Evolutionary conservation across 768 basidiomycete species (phyloP).

Genomic region (Tricholoma sp.): DNA sequence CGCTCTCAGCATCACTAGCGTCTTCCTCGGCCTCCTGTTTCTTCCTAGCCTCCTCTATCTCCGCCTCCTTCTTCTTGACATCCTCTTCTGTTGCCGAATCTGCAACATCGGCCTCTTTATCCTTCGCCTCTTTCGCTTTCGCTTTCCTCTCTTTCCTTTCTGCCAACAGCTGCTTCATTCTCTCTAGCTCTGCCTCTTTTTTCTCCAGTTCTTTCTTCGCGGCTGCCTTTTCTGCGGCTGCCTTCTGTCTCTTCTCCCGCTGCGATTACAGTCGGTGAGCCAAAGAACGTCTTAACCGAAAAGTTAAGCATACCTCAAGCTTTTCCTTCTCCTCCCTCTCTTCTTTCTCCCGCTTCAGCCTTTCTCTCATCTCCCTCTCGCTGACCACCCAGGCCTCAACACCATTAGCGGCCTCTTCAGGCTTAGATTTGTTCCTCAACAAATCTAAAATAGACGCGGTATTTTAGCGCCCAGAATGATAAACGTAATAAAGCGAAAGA

Average conservation of each 20-base stretch:
- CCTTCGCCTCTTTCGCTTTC: constrained; percentile 40
- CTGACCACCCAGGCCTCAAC: constrained; percentile 68
- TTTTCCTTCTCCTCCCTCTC: constrained; percentile 64
- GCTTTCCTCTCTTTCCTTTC: constrained; percentile 49
- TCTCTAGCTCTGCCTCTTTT: constrained; percentile 55
- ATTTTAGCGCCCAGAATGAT: neutral
- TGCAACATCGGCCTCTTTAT: constrained; percentile 24
- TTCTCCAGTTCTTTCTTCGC: constrained; percentile 61
- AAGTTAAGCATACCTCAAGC: constrained; percentile 47
- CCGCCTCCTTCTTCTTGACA: constrained; percentile 19
- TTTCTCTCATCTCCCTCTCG: constrained; percentile 73
- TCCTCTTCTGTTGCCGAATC: constrained; percentile 18
- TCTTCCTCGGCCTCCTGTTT: constrained; percentile 20
- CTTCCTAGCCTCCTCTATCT: constrained; percentile 20
- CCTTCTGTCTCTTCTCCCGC: constrained; percentile 49
- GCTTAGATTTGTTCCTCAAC: constrained; percentile 79
- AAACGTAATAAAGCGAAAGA: constrained; percentile 10
- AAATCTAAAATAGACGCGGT: constrained; percentile 44
- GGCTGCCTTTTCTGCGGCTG: constrained; percentile 51
- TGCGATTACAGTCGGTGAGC: constrained; percentile 13
- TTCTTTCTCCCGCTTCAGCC: constrained; percentile 70
- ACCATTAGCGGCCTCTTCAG: constrained; percentile 66
- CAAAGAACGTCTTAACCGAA: neutral
- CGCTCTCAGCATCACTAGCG: constrained; percentile 27
- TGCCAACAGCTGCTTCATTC: constrained; percentile 43